phyloP scores from a whole-genome alignment of 148 eudicot genomes.

The Camellia sinensis region DNA sequence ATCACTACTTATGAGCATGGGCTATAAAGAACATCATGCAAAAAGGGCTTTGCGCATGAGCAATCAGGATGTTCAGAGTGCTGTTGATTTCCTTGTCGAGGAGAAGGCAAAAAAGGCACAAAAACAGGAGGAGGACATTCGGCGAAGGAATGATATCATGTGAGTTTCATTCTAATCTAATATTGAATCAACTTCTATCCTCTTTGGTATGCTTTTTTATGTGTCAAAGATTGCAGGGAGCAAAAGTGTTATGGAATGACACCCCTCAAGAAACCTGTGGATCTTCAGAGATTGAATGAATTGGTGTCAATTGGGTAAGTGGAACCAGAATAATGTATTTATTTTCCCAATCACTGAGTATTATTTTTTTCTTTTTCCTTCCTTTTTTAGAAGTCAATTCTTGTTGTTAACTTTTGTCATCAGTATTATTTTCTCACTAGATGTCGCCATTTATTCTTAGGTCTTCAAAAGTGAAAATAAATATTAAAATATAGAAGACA shows the following conservation, averaged over 20 bases:
- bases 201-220: conserved; percentile 7
- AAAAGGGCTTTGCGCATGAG: conserved; percentile 83
- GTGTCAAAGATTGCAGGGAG: conserved; percentile 52
- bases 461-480: not conserved
- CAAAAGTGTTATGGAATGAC: conserved; percentile 79
- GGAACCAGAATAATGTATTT: not conserved
- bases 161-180: conserved; percentile 23
- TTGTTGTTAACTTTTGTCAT: not conserved
- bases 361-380: not conserved
- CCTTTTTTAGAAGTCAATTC: not conserved
- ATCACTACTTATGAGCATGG: conserved; percentile 77
- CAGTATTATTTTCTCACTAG: not conserved
- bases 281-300: conserved; percentile 56
- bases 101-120: conserved; percentile 56
- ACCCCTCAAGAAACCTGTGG: conserved; percentile 71
- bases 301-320: conserved; percentile 68
- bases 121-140: conserved; percentile 58
- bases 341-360: not conserved
- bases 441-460: not conserved
- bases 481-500: not conserved
- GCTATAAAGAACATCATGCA: conserved; percentile 67
- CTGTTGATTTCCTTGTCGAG: conserved; percentile 74
- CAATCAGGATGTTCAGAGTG: conserved; percentile 64
- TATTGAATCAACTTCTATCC: not conserved
- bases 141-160: conserved; percentile 60